Base-by-base conservation (phyloP, 2,329 filamentous ascomycete species). In the Passalora sequoiae region DNA sequence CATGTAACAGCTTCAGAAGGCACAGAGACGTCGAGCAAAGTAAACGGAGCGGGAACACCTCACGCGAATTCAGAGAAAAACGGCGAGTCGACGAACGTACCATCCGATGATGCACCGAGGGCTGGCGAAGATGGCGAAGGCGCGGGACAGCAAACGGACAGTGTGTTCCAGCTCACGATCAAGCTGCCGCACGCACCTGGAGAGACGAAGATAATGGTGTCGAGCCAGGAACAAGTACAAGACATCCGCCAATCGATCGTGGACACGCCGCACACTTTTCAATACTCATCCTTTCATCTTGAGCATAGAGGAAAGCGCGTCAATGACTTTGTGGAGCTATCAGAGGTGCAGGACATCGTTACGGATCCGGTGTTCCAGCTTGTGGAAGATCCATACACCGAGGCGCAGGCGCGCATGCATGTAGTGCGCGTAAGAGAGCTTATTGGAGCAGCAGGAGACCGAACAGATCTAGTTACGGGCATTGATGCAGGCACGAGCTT, bases 251-350 rank as follows among this genome's bases (percentile, higher is more conserved):
- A 97, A 69, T 91, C 89, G 50, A 86, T 98, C 64, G 89, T 96
- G 69, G 92, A 98, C 69, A 77, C 89, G 38, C 92, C 92, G 4
- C 77, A 84, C 47, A 94, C 91, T 39, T 92, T 96, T 71, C 89
- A 94, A 68, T 96, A 96, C 73, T 94, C 92, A 40, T 98, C 92
- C 75, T 98, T 98, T 73, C 92, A 98, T 70, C 81, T 98, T 59
- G 89, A 97, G 70, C 83, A 89, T 70, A 83, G 86, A 47, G 87
- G 88, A 56, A 74, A 86, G 68, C 84, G 86, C 54, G 84, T 98
- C 75, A 97, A 97, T 67, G 92, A 98, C 68, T 97, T 92, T 60
- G 78, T 94, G 47, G 84, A 94, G 65, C 78, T 98, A 50, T 89
- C 87, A 42, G 91, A 98, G 63, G 85, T 98, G 43, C 77, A 84